Evolutionary conservation across 768 basidiomycete species (phyloP), one percentile per base, ranked within the genome.

Genomic region (Russula griseocarnosa): DNA sequence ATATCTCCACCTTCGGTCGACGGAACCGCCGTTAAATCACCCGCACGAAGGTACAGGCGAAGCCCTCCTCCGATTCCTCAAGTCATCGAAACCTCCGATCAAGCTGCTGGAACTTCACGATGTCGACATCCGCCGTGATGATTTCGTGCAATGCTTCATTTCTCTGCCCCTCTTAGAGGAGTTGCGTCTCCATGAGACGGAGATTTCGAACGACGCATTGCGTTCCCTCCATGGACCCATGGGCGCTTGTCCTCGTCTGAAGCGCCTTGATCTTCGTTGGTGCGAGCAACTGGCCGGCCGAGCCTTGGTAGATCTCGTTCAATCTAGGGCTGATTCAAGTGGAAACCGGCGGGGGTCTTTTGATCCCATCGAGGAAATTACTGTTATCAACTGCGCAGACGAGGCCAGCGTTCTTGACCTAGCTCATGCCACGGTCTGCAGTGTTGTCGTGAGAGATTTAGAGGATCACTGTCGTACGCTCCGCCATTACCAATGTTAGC

Each of bases 401-500:
- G 82, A 85, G 60, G 72, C 75, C 61, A 81, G 85, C 65, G 78
- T 86, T 62, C 66, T 84, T 44, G 76, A 79, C 57, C 69, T 87
- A 42, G 81, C 83, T 16, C 66, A 73, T 58, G 70, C 77, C 68
- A 80, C 81, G 0, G 70, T 74, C 28, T 86, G 84, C 67, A 74
- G 80, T 55, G 73, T 86, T 13, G 73, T 80, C 51, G 73, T 79
- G 58, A 71, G 73, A 44, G 68, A 75, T 11, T 50, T 56, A 32
- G 77, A 77, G 9, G 82, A 86, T 70, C 81, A 80, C 69, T 86
- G 84, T 68, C 76, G 85, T 86, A 70, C 74, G 83, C 79, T 4
- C 51, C 34, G n/a, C 13, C 22, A 8, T 49, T 42, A 40, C 14
- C n/a, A 16, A 40, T 14, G 5, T 1, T 22, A 30, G 26, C 34